phyloP scores from a whole-genome alignment of 805 yeast genomes.

The Blastobotrys terrestris region DNA sequence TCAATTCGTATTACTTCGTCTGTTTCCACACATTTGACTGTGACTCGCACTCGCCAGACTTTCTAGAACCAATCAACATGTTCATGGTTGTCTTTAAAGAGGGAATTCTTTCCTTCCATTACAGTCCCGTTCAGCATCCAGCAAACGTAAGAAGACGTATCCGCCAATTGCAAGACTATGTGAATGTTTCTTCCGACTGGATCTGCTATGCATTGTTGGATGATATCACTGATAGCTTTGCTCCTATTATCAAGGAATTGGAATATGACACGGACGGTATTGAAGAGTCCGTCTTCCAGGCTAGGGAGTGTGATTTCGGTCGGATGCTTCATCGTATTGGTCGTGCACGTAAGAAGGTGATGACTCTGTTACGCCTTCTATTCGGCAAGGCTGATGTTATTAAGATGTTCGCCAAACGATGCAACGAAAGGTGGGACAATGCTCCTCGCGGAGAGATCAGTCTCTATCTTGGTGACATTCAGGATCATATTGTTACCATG shows the following conservation, averaged over 20 bases:
- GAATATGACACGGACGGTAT: slow-evolving; percentile 60
- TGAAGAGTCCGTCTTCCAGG: slow-evolving; percentile 77
- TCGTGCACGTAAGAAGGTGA: slow-evolving; percentile 81
- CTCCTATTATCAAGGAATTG: slow-evolving; percentile 52
- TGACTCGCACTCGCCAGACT: slow-evolving; percentile 75
- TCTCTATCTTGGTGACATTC: slow-evolving; percentile 87
- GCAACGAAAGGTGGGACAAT: slow-evolving; percentile 61
- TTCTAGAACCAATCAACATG: slow-evolving; percentile 55
- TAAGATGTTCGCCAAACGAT: slow-evolving; percentile 91
- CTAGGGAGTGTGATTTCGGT: slow-evolving; percentile 67
- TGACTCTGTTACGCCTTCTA: slow-evolving; percentile 83
- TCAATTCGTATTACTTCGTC: slow-evolving; percentile 84
- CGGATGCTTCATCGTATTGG: slow-evolving; percentile 76
- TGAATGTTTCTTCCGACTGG: slow-evolving; percentile 58
- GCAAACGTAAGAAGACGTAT: slow-evolving; percentile 59
- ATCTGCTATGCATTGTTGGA: slow-evolving; percentile 59
- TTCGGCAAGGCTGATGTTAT: slow-evolving; percentile 96
- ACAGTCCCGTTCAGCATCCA: slow-evolving; percentile 51
- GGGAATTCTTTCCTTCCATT: slow-evolving; percentile 56
- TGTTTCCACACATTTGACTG: slow-evolving; percentile 95
- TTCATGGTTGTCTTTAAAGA: slow-evolving; percentile 57
- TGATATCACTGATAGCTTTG: slow-evolving; percentile 60
- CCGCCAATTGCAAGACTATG: slow-evolving; percentile 56
- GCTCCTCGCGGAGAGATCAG: slow-evolving; percentile 87
- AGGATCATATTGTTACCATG: slow-evolving; percentile 96